Evolutionary conservation across 805 yeast species (phyloP), one percentile per base, ranked within the genome.

Genomic region (Pichia ethanolica): DNA sequence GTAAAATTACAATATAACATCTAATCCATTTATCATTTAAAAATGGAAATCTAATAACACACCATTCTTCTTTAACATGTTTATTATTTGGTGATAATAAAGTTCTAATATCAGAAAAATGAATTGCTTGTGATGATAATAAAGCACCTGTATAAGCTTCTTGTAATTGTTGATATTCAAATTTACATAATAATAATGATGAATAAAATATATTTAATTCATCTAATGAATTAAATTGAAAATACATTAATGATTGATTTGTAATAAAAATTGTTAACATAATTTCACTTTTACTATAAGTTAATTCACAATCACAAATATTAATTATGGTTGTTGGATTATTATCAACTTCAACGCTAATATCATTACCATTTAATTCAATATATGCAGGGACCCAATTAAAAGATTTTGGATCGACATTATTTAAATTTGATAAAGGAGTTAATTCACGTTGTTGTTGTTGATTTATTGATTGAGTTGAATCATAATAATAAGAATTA

Each of bases 121-220:
- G 62, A 4, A 79, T 69, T 1, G 83, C 88, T 55, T 78, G 80
- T 8, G 78, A 64, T 8, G 84, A 77, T 35, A 82, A 62, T 35
- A 82, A 64, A 3, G 81, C 84, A 7, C 86, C 89, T 0, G 87
- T 81, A 59, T 76, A 82, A 25, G 81, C 74, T 63, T 81, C 84
- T 57, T 77, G 81, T 47, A 82, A 67, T 44, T 77, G 73, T 20
- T 72, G 70, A 56, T 69, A 74, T 62, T 82, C 89, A 58, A 69
- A 82, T 54, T 74, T 77, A n/a, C 83, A 65, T 43, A 82, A 61
- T 45, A 73, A 66, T 35, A 82, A 61, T 4, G 81, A 76, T 1
- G 80, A 66, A 20, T 77, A 66, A 46, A 67, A 62, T 34, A 53
- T 52, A 37, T 63, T 61, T 33, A 65, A 48, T 30, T 65, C 66